Conservation (phyloP, 192 early-diverging fungal genomes). For the Gonapodya sp. region DNA sequence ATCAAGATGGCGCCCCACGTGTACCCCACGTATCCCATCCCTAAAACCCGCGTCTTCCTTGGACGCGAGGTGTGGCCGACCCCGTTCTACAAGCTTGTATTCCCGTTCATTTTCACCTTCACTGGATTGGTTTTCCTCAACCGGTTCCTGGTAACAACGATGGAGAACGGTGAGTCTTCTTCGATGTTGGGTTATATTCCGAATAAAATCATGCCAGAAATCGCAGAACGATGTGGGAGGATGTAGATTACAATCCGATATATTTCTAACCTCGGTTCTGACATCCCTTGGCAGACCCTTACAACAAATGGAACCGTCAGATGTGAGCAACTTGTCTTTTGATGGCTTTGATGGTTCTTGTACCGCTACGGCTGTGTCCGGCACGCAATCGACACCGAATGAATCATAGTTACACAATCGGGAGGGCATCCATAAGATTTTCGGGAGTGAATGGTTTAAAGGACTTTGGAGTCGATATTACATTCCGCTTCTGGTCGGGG, state of each 20-base stretch:
- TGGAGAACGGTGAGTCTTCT: conserved; percentile 2
- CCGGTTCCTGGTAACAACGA: neutral
- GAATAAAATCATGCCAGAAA: neutral
- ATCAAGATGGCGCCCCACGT: conserved; percentile 2
- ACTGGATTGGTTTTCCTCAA: conserved; percentile 8
- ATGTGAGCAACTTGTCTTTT: neutral
- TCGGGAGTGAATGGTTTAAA: neutral
- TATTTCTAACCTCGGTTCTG: neutral
- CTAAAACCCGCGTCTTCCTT: neutral
- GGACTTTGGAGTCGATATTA: no score
- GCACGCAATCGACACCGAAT: no score
- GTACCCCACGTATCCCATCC: conserved; percentile 2
- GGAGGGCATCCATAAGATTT: neutral
- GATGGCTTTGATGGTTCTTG: neutral
- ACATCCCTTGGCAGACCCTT: neutral
- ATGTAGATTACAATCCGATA: no score
- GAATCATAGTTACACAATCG: neutral
- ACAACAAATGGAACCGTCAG: conserved; percentile 11
- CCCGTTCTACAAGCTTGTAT: neutral
- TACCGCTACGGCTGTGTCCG: neutral
- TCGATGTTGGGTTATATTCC: neutral
- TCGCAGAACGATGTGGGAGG: neutral
- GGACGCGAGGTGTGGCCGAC: neutral
- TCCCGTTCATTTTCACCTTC: conserved; percentile 8
- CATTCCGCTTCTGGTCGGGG: no score